Evolutionary conservation across 2,329 filamentous ascomycete species (phyloP).

Genomic region (Pseudomassariella vexata): DNA sequence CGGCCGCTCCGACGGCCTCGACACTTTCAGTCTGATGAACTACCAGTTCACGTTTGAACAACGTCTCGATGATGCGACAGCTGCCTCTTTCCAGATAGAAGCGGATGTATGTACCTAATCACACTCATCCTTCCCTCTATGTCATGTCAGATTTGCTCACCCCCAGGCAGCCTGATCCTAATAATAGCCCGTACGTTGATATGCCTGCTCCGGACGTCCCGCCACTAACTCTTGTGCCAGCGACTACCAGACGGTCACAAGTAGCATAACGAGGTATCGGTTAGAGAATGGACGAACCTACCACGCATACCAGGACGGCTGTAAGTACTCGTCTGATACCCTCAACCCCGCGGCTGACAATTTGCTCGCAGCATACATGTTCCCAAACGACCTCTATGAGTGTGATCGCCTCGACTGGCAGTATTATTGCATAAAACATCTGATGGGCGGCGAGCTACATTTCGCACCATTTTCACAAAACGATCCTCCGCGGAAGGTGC

Average conservation of each 20-base stretch:
- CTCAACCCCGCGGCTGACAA: background rate
- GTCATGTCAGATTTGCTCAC: background rate
- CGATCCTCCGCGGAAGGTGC: constrained; percentile 26
- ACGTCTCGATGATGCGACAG: constrained; percentile 4
- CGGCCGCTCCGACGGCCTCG: no score
- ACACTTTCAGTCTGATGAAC: constrained; percentile 5
- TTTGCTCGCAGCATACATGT: constrained; percentile 33
- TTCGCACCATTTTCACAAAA: constrained; percentile 34
- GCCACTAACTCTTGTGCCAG: constrained; percentile 7
- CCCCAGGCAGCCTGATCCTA: constrained; percentile 1
- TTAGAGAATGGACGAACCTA: constrained; percentile 35
- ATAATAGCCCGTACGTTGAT: constrained; percentile 2
- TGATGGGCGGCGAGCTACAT: constrained; percentile 30
- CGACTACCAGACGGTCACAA: constrained; percentile 17
- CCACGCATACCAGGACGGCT: constrained; percentile 40
- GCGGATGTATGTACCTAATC: constrained; percentile 6
- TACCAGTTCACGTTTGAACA: constrained; percentile 10
- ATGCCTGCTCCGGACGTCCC: background rate
- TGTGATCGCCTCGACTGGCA: constrained; percentile 35
- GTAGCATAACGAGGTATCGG: constrained; percentile 16
- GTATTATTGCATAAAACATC: constrained; percentile 24
- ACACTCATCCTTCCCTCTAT: background rate
- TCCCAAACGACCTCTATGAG: constrained; percentile 38
- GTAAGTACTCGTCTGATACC: constrained; percentile 24
- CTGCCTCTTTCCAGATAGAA: constrained; percentile 8